Conservation (phyloP, 345 rosid genomes). For the Corchorus capsularis region DNA sequence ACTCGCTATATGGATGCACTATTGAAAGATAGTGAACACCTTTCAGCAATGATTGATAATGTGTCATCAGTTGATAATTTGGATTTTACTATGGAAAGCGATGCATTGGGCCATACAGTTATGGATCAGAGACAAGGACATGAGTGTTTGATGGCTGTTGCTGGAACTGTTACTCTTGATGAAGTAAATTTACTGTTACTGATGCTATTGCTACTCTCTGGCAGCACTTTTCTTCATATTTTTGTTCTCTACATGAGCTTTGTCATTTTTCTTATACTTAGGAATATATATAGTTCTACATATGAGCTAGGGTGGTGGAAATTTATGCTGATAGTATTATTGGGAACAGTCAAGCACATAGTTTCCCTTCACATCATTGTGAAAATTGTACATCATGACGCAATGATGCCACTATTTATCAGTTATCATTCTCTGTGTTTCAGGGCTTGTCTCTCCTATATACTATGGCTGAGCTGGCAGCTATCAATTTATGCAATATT, state of each 20-base stretch:
- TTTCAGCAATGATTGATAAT: conserved; percentile 96
- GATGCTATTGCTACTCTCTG: conserved; percentile 9
- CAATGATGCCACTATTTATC: background rate
- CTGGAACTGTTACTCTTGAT: conserved; percentile 90
- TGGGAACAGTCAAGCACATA: background rate
- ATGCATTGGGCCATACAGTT: conserved; percentile 92
- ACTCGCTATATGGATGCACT: conserved; percentile 98
- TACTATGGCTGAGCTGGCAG: background rate
- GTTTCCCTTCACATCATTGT: background rate
- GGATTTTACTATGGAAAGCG: conserved; percentile 98
- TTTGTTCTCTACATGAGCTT: conserved; percentile 5
- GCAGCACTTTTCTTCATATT: conserved; percentile 17
- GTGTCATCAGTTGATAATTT: conserved; percentile 98
- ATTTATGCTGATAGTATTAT: conserved; percentile 7
- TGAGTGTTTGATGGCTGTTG: conserved; percentile 82
- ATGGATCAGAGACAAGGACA: conserved; percentile 99
- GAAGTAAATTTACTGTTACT: conserved; percentile 52
- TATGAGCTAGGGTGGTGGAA: conserved; percentile 4
- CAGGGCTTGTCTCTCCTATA: background rate
- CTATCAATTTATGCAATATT: background rate
- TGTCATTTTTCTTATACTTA: background rate
- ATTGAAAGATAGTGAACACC: conserved; percentile 96
- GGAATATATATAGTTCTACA: background rate
- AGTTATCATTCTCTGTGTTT: conserved; percentile 5
- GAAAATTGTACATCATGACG: background rate